Evolutionary conservation across 768 basidiomycete species (phyloP).

Genomic region (Suillus variegatus): DNA sequence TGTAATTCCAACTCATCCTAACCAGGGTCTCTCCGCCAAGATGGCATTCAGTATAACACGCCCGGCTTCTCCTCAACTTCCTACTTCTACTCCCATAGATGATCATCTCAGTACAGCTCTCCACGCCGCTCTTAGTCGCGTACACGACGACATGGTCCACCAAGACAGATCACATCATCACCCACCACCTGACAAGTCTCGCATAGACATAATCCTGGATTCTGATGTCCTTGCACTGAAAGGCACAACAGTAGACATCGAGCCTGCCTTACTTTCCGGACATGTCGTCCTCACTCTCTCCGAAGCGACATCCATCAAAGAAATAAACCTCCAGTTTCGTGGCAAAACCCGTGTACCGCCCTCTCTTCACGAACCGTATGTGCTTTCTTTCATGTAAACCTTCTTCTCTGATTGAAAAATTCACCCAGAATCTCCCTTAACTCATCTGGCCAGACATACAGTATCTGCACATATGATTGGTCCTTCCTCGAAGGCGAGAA

Average conservation of each 20-base stretch:
- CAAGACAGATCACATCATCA: slow-evolving; percentile 40
- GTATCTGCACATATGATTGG: slow-evolving; percentile 85
- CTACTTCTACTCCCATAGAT: slow-evolving; percentile 20
- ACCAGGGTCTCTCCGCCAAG: slow-evolving; percentile 12
- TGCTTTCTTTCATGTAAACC: slow-evolving; percentile 18
- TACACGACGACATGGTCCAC: slow-evolving; percentile 25
- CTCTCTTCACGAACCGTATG: slow-evolving; percentile 58
- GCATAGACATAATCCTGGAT: slow-evolving; percentile 77
- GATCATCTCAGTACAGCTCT: slow-evolving; percentile 39
- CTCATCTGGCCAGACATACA: slow-evolving; percentile 50
- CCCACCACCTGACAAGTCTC: slow-evolving; percentile 46
- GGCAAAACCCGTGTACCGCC: slow-evolving; percentile 79
- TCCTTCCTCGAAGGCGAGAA: slow-evolving; percentile 87
- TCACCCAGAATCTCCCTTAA: slow-evolving; percentile 21
- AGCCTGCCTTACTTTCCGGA: slow-evolving; percentile 80
- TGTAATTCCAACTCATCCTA: slow-evolving; percentile 7
- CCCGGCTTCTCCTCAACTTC: slow-evolving; percentile 31
- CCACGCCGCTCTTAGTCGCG: slow-evolving; percentile 38
- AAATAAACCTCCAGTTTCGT: slow-evolving; percentile 80
- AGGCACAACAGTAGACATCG: slow-evolving; percentile 81
- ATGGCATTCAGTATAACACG: slow-evolving; percentile 39
- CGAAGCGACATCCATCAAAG: slow-evolving; percentile 82
- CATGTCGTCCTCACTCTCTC: slow-evolving; percentile 76
- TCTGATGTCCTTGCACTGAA: slow-evolving; percentile 68
- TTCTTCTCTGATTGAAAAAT: slow-evolving; percentile 2